These are phyloP conservation scores for Sclerotinia subarctica DNA, from an alignment of 2,329 filamentous ascomycete species.

Conservation along the genomic window DNA sequence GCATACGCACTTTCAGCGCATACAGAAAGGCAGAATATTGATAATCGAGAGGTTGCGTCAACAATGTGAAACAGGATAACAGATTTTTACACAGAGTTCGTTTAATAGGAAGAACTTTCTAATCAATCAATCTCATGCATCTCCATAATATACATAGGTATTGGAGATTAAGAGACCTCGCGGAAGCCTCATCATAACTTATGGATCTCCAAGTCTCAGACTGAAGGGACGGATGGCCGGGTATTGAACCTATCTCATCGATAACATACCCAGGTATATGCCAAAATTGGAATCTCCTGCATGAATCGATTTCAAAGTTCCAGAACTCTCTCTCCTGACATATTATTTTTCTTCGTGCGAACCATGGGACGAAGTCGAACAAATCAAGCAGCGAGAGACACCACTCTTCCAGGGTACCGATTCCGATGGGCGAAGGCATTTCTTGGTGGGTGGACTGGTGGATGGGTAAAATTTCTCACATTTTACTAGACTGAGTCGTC, in stretches of 20 bases:
- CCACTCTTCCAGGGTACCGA: constrained; percentile 2
- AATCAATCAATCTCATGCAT: constrained; percentile 2
- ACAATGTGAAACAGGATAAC: constrained; percentile 18
- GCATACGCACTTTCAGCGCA: constrained; percentile 22
- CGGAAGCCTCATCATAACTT: constrained; percentile 8
- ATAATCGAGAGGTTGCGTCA: constrained; percentile 10
- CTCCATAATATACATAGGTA: constrained; percentile 14
- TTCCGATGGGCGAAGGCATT: constrained; percentile 8
- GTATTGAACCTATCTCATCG: constrained; percentile 31
- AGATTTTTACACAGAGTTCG: background rate
- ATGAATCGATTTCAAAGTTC: constrained; percentile 33
- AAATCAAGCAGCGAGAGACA: constrained; percentile 24
- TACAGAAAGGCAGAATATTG: constrained; percentile 16
- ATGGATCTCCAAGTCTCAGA: constrained; percentile 17
- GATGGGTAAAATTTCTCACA: constrained; percentile 15
- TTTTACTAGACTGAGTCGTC: constrained; percentile 27
- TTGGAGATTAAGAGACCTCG: constrained; percentile 18
- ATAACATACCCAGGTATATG: constrained; percentile 19
- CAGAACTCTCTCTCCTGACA: constrained; percentile 24
- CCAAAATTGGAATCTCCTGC: constrained; percentile 38
- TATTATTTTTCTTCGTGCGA: constrained; percentile 27
- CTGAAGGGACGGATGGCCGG: constrained; percentile 21
- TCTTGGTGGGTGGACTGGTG: background rate
- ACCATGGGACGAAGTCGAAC: constrained; percentile 23
- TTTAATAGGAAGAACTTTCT: constrained; percentile 4